Percentiles rank a stretch among this genome's conserved stretches.
phyloP scores from a whole-genome alignment of 2,329 filamentous ascomycete species.

The Phyllosticta capitalensis region DNA sequence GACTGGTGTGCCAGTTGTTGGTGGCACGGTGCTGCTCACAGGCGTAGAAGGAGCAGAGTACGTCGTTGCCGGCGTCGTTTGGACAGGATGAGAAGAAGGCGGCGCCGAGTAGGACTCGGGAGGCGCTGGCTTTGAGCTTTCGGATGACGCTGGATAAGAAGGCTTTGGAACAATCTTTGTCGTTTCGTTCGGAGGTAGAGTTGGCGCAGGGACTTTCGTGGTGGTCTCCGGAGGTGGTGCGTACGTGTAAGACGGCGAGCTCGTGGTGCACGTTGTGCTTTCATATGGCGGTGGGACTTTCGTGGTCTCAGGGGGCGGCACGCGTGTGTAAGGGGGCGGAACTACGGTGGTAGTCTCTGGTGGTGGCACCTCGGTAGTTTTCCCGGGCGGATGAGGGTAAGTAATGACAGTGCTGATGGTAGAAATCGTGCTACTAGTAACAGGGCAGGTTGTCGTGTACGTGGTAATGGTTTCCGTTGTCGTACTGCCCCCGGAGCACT shows the following conservation, averaged over 20 bases:
- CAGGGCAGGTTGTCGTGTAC: slow-evolving; percentile 5
- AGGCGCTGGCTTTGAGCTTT: not conserved
- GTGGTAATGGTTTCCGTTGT: not conserved
- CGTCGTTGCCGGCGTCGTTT: not conserved
- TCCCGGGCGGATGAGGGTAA: not conserved
- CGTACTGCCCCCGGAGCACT: slow-evolving; percentile 3
- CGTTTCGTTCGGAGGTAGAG: not conserved
- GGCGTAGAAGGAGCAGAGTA: too few species aligned
- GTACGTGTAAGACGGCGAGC: not conserved
- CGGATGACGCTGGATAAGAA: not conserved
- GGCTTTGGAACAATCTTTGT: not conserved
- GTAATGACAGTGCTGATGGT: slow-evolving; percentile 3
- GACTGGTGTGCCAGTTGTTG: not conserved
- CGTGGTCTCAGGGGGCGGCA: not conserved
- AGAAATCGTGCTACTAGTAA: slow-evolving; percentile 2
- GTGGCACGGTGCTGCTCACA: not conserved
- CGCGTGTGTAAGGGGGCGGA: not conserved
- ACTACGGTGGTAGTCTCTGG: not conserved
- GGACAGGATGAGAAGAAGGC: not conserved
- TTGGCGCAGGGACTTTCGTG: not conserved
- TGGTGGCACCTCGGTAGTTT: not conserved
- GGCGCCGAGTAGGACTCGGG: too few species aligned
- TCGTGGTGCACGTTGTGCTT: not conserved
- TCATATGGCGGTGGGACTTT: not conserved
- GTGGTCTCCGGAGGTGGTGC: not conserved